Evolutionary conservation across 306 rosid species (phyloP).

Genomic region (Ziziphus jujuba): DNA sequence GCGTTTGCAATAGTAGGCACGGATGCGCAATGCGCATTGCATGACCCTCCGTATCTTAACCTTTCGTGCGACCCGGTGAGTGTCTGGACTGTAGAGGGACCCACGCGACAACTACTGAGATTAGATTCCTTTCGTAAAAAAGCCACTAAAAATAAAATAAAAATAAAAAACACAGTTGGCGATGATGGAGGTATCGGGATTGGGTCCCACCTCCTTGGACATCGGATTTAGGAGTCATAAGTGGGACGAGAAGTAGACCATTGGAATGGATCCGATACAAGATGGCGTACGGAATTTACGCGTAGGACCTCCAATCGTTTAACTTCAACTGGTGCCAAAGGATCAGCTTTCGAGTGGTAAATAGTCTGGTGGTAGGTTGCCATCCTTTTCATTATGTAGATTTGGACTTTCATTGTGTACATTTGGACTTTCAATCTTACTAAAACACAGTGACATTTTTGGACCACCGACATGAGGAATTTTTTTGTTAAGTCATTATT

Average conservation of each 20-base stretch:
- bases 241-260: neutral
- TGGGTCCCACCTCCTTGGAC: neutral
- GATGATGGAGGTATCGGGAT: neutral
- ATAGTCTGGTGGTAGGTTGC: neutral
- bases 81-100: neutral
- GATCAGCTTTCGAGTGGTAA: too few relatives aligned
- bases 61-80: too few relatives aligned
- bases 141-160: neutral
- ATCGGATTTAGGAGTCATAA: neutral
- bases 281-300: neutral
- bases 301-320: too few relatives aligned
- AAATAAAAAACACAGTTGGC: neutral
- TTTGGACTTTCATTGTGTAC: too few relatives aligned
- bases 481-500: too few relatives aligned
- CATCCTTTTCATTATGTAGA: neutral
- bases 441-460: too few relatives aligned
- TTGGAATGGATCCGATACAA: neutral
- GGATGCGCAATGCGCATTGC: constrained; percentile 7
- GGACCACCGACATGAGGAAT: too few relatives aligned
- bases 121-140: too few relatives aligned
- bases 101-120: constrained; percentile 8
- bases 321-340: too few relatives aligned
- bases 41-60: too few relatives aligned
- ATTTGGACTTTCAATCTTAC: too few relatives aligned
- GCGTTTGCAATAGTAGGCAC: too few relatives aligned